Base-by-base conservation (phyloP, 495 filamentous ascomycete species). In the Xylaria scruposa region DNA sequence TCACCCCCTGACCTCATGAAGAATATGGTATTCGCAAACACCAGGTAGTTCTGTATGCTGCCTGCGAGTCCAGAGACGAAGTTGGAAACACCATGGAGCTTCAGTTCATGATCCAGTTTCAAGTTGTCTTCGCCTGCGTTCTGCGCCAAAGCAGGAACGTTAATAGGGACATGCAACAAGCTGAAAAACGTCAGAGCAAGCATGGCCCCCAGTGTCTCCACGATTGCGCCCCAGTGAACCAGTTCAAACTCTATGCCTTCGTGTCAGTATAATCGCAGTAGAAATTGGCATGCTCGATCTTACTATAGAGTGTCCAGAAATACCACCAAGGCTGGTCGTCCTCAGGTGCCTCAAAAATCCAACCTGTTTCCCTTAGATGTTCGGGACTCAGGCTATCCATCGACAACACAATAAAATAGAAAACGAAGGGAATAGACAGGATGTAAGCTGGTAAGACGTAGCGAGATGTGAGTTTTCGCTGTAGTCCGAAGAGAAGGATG, bases 151-250 rank as follows among this genome's bases (percentile, higher is more conserved):
- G 96, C 94, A 7, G 96, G 96, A 21, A 98, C 93, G 79, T 99
- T 98, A 81, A 99, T 99, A 0, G 96, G 97, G 9, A 98, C 96
- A 78, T 99, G 97, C 15, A 99, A 88, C 56, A 99, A 90, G 53
- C 95, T 95, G 78, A 99, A 99, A 85, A 99, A 98, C 0, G 97
- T 97, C 68, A 99, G 82, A 2, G 97, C 96, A 79, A 98, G 92
- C 95, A 98, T 98, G 13, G 97, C 94, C 0, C 97, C 96, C 26
- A 97, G 86, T 0, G 91, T 94, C 66, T 92, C 90, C 31, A 85
- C 79, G 70, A 99, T 86, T 29, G 97, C 96, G 26, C 82, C 82
- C 92, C 93, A 97, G 76, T 97, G 87, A 4, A 95, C 90, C 19
- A 88, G 83, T 24, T 88, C 79, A 73, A 96, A 92, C 75, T 93